Evolutionary conservation across 257 asterid species (phyloP), one percentile per base, ranked within the genome.

Genomic region (Craterostigma plantagineum): DNA sequence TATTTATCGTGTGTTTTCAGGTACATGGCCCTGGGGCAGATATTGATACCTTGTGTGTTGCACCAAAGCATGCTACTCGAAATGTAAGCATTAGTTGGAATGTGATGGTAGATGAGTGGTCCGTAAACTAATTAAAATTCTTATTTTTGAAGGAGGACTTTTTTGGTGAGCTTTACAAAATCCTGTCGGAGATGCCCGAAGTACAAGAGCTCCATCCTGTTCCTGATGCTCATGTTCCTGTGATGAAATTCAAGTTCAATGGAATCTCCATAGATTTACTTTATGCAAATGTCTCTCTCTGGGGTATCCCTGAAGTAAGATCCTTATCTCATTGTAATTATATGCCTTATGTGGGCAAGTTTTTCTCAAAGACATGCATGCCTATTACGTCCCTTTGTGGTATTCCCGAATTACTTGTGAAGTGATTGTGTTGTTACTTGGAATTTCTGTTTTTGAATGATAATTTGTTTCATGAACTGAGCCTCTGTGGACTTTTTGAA

Each of bases 11-110:
- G 10, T 51, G n/a, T 58, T n/a, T 46, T 40, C 56, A 82, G 94
- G 94, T 82, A 43, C 94, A 82, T 42, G 81, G 92, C 16, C 94
- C 92, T 42, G 93, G 93, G 53, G 91, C 93, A 54, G 93, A 81
- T 74, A 81, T 81, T 60, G 93, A 81, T 62, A 75, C 92, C 7
- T 63, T 82, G 56, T 82, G 94, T 7, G 85, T 78, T 54, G 94
- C 85, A 55, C 94, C 94, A 12, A 70, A 71, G 52, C 80, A 82
- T 59, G 94, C 77, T 33, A 72, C 62, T 63, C 71, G 92, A 59
- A 71, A 56, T 44, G 94, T 82, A 61, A 42, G 79, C 41, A 50
- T 10, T 39, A 49, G 38, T 23, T 38, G 41, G 48, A 42, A 7
- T 36, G n/a, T 58, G 49, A 16, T 38, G 40, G 46, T 44, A 13